Evolutionary conservation across 1,139 yeast species (phyloP), one percentile per base, ranked within the genome.

Genomic region (Torulaspora pretoriensis): DNA sequence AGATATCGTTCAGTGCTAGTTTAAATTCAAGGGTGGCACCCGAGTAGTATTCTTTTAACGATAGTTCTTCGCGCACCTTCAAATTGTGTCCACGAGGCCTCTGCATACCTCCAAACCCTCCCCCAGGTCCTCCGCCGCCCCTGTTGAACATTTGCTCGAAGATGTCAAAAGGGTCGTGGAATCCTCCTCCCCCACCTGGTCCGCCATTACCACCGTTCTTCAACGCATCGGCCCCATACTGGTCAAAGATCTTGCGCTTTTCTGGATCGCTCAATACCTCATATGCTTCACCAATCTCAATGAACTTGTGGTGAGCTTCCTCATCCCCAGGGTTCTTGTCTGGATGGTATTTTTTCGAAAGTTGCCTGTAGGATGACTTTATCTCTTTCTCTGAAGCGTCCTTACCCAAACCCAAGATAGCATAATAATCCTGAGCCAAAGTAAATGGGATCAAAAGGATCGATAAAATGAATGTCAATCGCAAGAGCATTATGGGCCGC

Each of bases 271-370:
- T 77, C 50, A 92, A 74, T 9, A 89, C 87, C 50, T 90, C 97
- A 64, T 92, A 92, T 0, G 97, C 97, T 56, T 85, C 95, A 7
- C 96, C 96, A 24, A 92, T 78, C 64, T 89, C 95, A 42, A 92
- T 82, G 65, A 89, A 92, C 66, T 78, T 83, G 46, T 83, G 83
- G 53, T 86, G 90, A 1, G 97, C 95, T 34, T 76, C 83, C 17
- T 86, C 92, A 53, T 83, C 79, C 7, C 81, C 83, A 25, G 79
- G 83, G 60, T 92, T 92, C 70, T 94, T 92, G 65, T 92, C 98
- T 1, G 98, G 98, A 62, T 92, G 98, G 65, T 78, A 89, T 60
- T 86, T 87, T 64, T 89, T 84, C 54, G 94, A 83, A 53, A 92
- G 71, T 49, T 79, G 78, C 55, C 96, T 70, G 65, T 90, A 92